phyloP scores from a whole-genome alignment of 2,329 filamentous ascomycete genomes.

The Blastomyces parvus region DNA sequence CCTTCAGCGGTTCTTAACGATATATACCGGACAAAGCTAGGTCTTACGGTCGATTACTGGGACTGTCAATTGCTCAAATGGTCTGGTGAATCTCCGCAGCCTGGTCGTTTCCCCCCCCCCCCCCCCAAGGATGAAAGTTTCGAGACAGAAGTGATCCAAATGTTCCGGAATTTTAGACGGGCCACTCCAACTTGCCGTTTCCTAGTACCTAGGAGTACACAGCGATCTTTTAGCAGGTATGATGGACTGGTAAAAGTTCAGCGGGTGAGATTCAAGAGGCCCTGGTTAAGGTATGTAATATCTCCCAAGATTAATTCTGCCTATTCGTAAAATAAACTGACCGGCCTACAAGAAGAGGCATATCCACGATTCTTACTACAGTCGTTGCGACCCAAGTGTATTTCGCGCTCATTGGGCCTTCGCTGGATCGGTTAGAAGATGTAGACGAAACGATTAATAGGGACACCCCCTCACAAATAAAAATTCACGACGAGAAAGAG shows the following conservation, averaged over 20 bases:
- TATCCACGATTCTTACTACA: background rate
- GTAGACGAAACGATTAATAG: background rate
- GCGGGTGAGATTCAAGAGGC: conserved; percentile 12
- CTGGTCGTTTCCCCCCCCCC: background rate
- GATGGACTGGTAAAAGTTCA: conserved; percentile 9
- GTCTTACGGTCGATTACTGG: background rate
- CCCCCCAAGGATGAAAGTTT: conserved; percentile 1
- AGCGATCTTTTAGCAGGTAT: conserved; percentile 8
- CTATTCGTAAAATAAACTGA: background rate
- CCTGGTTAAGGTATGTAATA: conserved; percentile 7
- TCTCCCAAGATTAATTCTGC: background rate
- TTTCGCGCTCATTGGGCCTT: background rate
- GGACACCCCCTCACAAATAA: background rate
- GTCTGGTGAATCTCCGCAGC: background rate
- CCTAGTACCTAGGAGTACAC: conserved; percentile 2
- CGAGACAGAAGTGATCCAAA: conserved; percentile 2
- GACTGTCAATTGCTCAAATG: background rate
- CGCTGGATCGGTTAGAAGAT: background rate
- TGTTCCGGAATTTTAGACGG: conserved; percentile 9
- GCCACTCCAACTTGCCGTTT: conserved; percentile 5
- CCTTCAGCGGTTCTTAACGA: background rate
- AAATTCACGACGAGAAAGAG: conserved; percentile 6
- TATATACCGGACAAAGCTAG: background rate
- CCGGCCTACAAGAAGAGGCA: background rate
- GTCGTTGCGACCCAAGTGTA: conserved; percentile 1